Conservation (phyloP, 179 eudicot genomes). For the Corrigiola litoralis region DNA sequence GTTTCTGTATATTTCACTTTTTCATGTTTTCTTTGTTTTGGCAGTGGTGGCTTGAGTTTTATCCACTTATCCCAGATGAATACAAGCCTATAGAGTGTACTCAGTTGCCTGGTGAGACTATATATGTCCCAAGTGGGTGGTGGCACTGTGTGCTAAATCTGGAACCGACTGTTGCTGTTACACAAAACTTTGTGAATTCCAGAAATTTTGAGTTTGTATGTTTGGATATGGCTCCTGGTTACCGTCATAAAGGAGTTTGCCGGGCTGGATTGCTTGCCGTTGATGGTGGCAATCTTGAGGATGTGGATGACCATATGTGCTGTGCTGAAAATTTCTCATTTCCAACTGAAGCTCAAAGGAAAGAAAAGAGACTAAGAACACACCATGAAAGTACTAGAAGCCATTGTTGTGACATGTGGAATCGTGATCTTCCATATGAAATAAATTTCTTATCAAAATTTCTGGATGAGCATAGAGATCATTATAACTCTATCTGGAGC, state of each 20-base stretch:
- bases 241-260: conserved; percentile 89
- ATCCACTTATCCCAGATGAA: conserved; percentile 80
- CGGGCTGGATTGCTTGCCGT: conserved; percentile 96
- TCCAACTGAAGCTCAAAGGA: conserved; percentile 35
- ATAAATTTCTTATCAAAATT: conserved; percentile 65
- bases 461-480: conserved; percentile 77
- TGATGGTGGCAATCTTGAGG: conserved; percentile 38
- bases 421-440: conserved; percentile 58
- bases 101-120: conserved; percentile 97
- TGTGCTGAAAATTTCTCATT: conserved; percentile 20
- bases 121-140: conserved; percentile 98
- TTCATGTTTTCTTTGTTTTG: conserved; percentile 8
- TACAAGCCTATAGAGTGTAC: conserved; percentile 94
- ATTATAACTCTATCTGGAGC: conserved; percentile 77
- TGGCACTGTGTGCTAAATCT: conserved; percentile 98
- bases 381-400: conserved; percentile 26
- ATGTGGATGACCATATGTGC: conserved; percentile 22
- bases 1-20: not conserved
- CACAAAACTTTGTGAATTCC: conserved; percentile 92
- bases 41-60: conserved; percentile 99
- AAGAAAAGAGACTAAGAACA: conserved; percentile 48
- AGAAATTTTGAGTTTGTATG: conserved; percentile 87
- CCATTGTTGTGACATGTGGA: conserved; percentile 26
- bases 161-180: conserved; percentile 85
- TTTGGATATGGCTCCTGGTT: conserved; percentile 97